These are phyloP conservation scores for Candida incommunis DNA, from an alignment of 805 yeast species.

Conservation along the genomic window DNA sequence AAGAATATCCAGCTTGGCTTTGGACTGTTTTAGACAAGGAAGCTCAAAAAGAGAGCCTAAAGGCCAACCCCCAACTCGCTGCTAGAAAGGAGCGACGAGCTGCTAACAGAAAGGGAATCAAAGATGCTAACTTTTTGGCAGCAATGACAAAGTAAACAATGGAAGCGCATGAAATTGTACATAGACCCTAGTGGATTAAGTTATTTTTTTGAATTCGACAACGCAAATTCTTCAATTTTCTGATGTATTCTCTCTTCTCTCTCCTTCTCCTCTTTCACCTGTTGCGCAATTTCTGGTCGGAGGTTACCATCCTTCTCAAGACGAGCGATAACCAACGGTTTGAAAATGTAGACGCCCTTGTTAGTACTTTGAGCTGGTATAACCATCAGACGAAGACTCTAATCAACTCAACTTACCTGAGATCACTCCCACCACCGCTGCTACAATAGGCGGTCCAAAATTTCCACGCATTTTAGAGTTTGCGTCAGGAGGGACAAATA, in stretches of 20 bases:
- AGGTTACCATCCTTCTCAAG: neutral
- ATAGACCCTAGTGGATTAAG: neutral
- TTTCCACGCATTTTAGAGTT: neutral
- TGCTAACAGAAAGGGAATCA: conserved; percentile 54
- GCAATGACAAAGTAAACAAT: conserved; percentile 26
- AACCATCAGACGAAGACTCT: too few species aligned
- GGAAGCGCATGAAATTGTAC: neutral
- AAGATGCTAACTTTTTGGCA: conserved; percentile 63
- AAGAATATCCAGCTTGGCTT: conserved; percentile 88
- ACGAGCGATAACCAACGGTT: neutral
- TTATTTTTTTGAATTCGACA: neutral
- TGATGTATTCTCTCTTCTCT: neutral
- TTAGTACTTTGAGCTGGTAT: neutral
- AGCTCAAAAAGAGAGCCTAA: conserved; percentile 41
- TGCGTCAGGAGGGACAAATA: too few species aligned
- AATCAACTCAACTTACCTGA: neutral
- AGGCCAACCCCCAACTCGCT: conserved; percentile 44
- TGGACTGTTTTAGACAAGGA: conserved; percentile 71
- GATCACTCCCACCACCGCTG: neutral
- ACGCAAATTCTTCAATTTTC: neutral
- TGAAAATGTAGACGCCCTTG: neutral
- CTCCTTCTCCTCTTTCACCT: neutral
- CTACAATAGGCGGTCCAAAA: neutral
- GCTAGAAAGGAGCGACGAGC: conserved; percentile 61
- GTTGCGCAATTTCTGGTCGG: neutral